Evolutionary conservation across 176 grass and related monocot genomes (phyloP).

Genomic region (Phoenix dactylifera): DNA sequence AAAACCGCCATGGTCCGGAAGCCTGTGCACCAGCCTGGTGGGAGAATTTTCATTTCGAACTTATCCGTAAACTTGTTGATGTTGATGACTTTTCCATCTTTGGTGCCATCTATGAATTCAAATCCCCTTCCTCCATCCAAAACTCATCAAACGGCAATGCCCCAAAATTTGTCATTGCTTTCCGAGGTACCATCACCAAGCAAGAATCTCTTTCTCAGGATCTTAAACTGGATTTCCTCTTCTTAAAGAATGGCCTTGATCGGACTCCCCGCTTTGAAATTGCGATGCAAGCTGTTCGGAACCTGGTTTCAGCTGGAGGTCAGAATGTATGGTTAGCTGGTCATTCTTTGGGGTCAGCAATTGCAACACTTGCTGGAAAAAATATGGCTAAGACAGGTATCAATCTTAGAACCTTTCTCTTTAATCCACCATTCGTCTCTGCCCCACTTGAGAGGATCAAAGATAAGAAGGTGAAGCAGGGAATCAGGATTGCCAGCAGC

Average conservation of each 20-base stretch:
- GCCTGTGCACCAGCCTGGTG: conserved; percentile 30
- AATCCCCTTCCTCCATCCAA: not conserved
- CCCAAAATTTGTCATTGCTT: conserved; percentile 29
- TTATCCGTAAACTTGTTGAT: conserved; percentile 29
- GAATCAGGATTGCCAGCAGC: not conserved
- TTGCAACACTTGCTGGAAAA: conserved; percentile 29
- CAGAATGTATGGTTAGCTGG: conserved; percentile 28
- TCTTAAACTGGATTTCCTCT: conserved; percentile 14
- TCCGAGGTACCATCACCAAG: conserved; percentile 32
- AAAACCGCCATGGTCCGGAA: not conserved
- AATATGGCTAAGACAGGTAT: conserved; percentile 19
- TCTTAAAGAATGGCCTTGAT: conserved; percentile 13
- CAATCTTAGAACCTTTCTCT: conserved; percentile 26
- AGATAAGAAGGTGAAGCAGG: not conserved
- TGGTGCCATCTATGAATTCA: conserved; percentile 21
- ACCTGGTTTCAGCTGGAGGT: conserved; percentile 22
- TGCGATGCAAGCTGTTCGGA: conserved; percentile 17
- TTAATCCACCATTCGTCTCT: conserved; percentile 26
- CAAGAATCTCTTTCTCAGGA: conserved; percentile 19
- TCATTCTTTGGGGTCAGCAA: conserved; percentile 34
- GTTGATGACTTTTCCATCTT: conserved; percentile 31
- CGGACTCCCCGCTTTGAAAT: conserved; percentile 19
- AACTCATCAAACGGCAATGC: conserved; percentile 3
- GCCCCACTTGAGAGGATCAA: conserved; percentile 17
- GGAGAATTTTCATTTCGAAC: conserved; percentile 30